Conservation (phyloP, 352 stramenopile species). For the Phytophthora citrophthora region DNA sequence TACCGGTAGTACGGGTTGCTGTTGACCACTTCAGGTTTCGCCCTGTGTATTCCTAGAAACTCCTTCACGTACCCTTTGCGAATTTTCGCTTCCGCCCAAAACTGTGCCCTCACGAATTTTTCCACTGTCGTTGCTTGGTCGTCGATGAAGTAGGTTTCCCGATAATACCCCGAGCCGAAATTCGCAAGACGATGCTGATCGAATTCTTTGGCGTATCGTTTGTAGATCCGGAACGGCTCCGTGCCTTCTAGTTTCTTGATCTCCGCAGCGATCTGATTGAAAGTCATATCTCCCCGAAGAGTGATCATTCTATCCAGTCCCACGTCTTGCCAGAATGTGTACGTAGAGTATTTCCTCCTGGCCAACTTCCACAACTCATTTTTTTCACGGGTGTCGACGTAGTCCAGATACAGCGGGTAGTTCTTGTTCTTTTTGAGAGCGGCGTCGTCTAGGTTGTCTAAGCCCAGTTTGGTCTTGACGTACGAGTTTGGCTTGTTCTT, state of each 20-base stretch:
- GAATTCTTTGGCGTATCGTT: background rate
- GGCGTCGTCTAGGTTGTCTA: no score
- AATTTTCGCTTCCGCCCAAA: background rate
- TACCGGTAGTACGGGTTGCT: background rate
- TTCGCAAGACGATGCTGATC: background rate
- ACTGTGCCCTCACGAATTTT: background rate
- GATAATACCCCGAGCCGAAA: background rate
- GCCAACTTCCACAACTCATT: background rate
- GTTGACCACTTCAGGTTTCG: background rate
- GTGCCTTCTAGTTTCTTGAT: background rate
- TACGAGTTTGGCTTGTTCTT: background rate
- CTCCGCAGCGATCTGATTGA: background rate
- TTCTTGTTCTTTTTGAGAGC: background rate
- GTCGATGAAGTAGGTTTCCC: background rate
- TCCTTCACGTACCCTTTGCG: background rate
- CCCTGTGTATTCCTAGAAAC: background rate
- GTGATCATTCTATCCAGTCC: background rate
- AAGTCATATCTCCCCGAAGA: background rate
- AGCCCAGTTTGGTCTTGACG: background rate
- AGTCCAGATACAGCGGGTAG: background rate
- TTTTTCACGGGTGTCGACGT: background rate
- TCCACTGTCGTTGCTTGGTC: background rate
- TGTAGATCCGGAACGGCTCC: background rate
- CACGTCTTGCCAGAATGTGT: background rate
- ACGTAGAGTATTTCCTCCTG: background rate